Conservation (phyloP, 106 monocot genomes). For the Platanthera guangdongensis region DNA sequence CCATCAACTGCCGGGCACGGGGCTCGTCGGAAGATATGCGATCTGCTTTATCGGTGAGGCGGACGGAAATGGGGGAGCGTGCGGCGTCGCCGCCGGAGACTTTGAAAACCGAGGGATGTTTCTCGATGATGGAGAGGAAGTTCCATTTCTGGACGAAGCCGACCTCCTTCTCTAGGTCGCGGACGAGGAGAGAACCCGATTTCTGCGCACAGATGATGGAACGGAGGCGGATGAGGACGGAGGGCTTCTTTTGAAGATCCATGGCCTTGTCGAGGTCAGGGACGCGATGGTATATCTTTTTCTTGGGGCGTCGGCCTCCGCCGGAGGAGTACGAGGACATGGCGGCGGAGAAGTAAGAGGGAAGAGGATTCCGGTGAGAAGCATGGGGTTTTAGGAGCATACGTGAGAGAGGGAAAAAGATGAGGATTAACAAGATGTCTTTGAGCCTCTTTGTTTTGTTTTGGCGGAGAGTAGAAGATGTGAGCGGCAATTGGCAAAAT, state of each 20-base stretch:
- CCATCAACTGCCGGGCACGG: conserved; percentile 49
- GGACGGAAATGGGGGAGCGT: conserved; percentile 51
- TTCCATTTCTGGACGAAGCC: conserved; percentile 90
- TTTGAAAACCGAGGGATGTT: conserved; percentile 59
- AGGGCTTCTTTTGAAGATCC: conserved; percentile 77
- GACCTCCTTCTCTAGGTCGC: conserved; percentile 90
- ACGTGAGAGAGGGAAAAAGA: too few species aligned
- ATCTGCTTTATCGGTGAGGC: conserved; percentile 47
- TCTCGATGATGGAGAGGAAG: conserved; percentile 63
- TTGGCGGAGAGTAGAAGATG: too few species aligned
- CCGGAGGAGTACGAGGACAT: conserved; percentile 31
- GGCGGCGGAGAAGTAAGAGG: not conserved
- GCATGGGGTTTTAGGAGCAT: conserved; percentile 9
- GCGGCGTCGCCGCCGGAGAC: conserved; percentile 50
- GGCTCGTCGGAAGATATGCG: conserved; percentile 41
- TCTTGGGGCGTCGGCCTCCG: conserved; percentile 56
- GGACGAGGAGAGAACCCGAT: conserved; percentile 51
- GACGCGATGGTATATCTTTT: conserved; percentile 77
- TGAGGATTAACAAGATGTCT: too few species aligned
- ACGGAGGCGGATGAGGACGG: conserved; percentile 60
- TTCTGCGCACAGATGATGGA: conserved; percentile 34
- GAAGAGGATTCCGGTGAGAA: not conserved
- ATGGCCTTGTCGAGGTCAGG: conserved; percentile 74
- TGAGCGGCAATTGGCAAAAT: too few species aligned
- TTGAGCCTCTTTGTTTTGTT: too few species aligned